Evolutionary conservation across 495 filamentous ascomycete species (phyloP).

Genomic region (Xylaria cubensis): DNA sequence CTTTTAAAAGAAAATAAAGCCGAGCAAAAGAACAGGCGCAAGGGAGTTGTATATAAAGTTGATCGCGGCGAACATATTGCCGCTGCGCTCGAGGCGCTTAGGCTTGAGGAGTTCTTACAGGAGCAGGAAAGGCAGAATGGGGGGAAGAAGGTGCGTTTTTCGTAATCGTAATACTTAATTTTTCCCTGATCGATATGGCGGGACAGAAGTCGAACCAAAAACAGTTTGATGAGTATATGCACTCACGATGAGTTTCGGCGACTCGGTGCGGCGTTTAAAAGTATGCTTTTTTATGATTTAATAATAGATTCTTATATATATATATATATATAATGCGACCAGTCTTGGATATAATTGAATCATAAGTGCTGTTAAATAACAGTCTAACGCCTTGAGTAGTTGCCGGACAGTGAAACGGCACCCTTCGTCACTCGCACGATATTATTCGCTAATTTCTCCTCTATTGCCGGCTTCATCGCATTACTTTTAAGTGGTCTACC

Average conservation of each 20-base stretch:
- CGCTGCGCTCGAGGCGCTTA: slow-evolving; percentile 14
- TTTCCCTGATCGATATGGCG: too few relatives aligned
- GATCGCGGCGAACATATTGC: background rate
- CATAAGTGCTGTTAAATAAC: background rate
- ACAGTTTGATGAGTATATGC: background rate
- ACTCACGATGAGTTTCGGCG: background rate
- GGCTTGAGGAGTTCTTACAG: slow-evolving; percentile 3
- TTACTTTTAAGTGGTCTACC: background rate
- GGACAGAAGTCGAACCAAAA: too few relatives aligned
- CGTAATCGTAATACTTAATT: background rate
- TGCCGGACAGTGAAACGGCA: background rate
- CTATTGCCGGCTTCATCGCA: background rate
- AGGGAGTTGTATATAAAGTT: background rate
- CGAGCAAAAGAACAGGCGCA: background rate
- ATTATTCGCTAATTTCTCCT: background rate
- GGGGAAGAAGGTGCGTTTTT: slow-evolving; percentile 9
- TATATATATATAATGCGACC: background rate
- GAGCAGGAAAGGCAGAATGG: background rate
- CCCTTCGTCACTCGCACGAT: background rate
- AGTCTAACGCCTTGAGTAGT: background rate
- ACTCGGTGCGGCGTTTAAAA: background rate
- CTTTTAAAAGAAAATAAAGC: too few relatives aligned
- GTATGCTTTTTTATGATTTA: background rate
- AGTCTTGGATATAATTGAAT: background rate
- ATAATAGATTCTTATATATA: background rate